Evolutionary conservation across 257 asterid species (phyloP).

Genomic region (Paraleonurus japonicus): DNA sequence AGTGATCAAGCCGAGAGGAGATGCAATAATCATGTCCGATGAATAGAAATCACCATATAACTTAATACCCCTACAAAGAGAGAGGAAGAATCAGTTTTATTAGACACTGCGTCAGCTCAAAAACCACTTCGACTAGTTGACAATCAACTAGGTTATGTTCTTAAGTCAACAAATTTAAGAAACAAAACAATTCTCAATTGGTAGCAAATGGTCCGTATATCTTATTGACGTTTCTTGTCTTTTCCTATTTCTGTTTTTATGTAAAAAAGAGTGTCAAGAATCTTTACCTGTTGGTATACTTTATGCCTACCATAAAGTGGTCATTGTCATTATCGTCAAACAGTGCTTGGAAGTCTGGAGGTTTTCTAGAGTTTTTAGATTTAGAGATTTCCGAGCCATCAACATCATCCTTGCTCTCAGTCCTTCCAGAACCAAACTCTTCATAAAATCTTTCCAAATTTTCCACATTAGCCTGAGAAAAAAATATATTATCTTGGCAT

Average conservation of each 20-base stretch:
- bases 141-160: neutral
- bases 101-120: neutral
- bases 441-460: slow-evolving; percentile 67
- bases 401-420: slow-evolving; percentile 45
- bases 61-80: slow-evolving; percentile 57
- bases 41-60: slow-evolving; percentile 81
- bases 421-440: slow-evolving; percentile 70
- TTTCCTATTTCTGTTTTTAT: neutral
- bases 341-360: slow-evolving; percentile 75
- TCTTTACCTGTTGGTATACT: slow-evolving; percentile 72
- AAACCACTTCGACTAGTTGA: slow-evolving; percentile 11
- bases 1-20: slow-evolving; percentile 88
- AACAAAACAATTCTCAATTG: neutral
- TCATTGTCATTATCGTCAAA: slow-evolving; percentile 75
- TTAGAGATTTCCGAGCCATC: slow-evolving; percentile 48
- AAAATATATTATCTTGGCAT: neutral
- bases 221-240: neutral
- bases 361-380: slow-evolving; percentile 55
- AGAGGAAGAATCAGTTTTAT: neutral
- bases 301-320: slow-evolving; percentile 83
- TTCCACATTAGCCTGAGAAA: slow-evolving; percentile 58
- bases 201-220: neutral
- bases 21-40: slow-evolving; percentile 89
- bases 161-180: neutral
- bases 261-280: slow-evolving; percentile 12